phyloP scores from a whole-genome alignment of 495 filamentous ascomycete genomes.

The Aspergillus campestris region DNA sequence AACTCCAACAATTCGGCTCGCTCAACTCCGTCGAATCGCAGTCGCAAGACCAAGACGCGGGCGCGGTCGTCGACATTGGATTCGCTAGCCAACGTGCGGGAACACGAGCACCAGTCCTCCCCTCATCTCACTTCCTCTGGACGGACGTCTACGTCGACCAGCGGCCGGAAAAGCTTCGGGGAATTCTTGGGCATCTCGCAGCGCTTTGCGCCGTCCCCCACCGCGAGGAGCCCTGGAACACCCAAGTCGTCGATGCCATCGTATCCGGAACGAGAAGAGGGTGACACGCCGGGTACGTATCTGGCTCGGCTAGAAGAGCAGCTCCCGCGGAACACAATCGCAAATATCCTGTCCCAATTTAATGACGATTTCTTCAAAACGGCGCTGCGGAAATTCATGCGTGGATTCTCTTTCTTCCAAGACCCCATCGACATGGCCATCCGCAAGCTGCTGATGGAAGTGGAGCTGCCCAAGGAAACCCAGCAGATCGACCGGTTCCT shows the following conservation, averaged over 20 bases:
- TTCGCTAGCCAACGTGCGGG: constrained; percentile 52
- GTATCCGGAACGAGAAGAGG: constrained; percentile 72
- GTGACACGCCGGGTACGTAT: constrained; percentile 86
- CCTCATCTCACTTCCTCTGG: constrained; percentile 51
- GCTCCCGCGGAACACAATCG: constrained; percentile 69
- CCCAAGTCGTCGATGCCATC: constrained; percentile 63
- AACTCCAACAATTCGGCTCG: constrained; percentile 59
- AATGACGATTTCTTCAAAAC: constrained; percentile 74
- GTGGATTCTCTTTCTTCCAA: constrained; percentile 85
- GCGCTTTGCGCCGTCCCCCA: constrained; percentile 58
- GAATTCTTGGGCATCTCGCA: constrained; percentile 71
- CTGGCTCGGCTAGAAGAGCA: constrained; percentile 71
- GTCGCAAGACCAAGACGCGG: constrained; percentile 26
- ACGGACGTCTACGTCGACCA: constrained; percentile 73
- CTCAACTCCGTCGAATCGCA: constrained; percentile 57
- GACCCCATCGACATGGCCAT: constrained; percentile 98
- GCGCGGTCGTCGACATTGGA: constrained; percentile 86
- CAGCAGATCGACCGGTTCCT: constrained; percentile 96
- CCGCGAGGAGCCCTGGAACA: constrained; percentile 48
- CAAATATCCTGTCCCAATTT: constrained; percentile 72
- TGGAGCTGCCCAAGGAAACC: constrained; percentile 91
- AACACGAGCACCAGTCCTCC: constrained; percentile 47
- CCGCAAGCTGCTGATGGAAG: constrained; percentile 91
- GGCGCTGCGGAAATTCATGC: constrained; percentile 88
- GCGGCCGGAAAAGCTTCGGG: constrained; percentile 80